Percentiles rank a stretch among this genome's conserved stretches.
These are phyloP conservation scores for Plectosphaerella plurivora DNA, from an alignment of 2,329 filamentous ascomycete species.

Conservation along the genomic window DNA sequence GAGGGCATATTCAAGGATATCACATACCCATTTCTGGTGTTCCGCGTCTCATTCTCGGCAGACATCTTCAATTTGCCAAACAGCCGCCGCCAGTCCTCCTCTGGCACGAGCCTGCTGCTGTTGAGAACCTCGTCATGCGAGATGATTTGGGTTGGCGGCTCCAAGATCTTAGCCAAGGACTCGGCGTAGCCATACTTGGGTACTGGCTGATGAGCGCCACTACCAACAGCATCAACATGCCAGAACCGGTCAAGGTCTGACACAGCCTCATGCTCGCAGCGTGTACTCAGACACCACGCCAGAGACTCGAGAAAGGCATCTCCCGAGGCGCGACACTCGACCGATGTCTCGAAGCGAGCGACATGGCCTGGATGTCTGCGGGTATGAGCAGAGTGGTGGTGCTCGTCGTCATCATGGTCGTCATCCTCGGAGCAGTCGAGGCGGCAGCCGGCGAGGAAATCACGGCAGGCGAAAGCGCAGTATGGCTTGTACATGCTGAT, in stretches of 20 bases:
- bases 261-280: conserved; percentile 12
- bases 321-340: conserved; percentile 19
- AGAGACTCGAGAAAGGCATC: conserved; percentile 18
- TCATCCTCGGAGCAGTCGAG: conserved; percentile 15
- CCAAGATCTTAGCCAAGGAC: neutral
- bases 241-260: conserved; percentile 8
- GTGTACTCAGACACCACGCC: conserved; percentile 20
- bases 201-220: neutral
- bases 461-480: conserved; percentile 23
- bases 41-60: neutral
- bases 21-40: neutral
- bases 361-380: conserved; percentile 8
- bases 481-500: conserved; percentile 13
- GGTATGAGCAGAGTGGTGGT: neutral
- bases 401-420: neutral
- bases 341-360: conserved; percentile 9
- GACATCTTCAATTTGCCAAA: conserved; percentile 1
- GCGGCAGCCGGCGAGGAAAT: conserved; percentile 13
- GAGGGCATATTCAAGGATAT: neutral
- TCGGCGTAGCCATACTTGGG: neutral
- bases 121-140: conserved; percentile 13
- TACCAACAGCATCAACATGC: neutral
- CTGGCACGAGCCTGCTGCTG: conserved; percentile 22
- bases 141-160: conserved; percentile 1
- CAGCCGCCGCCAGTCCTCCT: conserved; percentile 20